Evolutionary conservation across 345 rosid species (phyloP).

Genomic region (Brassica napus): DNA sequence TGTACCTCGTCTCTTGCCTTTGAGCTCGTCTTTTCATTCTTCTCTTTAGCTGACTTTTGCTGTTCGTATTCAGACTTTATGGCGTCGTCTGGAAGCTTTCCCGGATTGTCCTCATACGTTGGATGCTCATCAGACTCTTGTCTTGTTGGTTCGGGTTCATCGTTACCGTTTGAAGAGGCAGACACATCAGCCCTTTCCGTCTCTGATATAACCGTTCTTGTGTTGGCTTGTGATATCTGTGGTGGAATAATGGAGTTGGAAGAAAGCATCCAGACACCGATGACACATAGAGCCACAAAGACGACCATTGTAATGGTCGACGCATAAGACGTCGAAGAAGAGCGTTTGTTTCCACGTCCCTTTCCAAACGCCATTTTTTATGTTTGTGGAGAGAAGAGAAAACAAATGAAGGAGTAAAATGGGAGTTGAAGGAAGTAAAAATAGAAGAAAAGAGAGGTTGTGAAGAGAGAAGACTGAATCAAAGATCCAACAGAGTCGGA

Average conservation of each 20-base stretch:
- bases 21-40: conserved; percentile 37
- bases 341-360: conserved; percentile 58
- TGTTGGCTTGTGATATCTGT: conserved; percentile 39
- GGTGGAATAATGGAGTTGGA: conserved; percentile 56
- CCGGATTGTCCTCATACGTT: conserved; percentile 75
- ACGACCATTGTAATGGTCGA: conserved; percentile 67
- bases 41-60: conserved; percentile 30
- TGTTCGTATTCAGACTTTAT: conserved; percentile 56
- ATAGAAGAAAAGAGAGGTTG: conserved; percentile 42
- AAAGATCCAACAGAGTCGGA: conserved; percentile 64
- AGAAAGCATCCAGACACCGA: conserved; percentile 87
- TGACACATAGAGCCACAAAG: conserved; percentile 65
- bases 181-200: conserved; percentile 33
- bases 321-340: conserved; percentile 52
- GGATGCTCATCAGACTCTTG: conserved; percentile 42
- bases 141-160: conserved; percentile 28
- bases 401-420: conserved; percentile 38
- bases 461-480: conserved; percentile 49
- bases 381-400: conserved; percentile 4
- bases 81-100: conserved; percentile 82
- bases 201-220: conserved; percentile 31
- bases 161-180: conserved; percentile 15
- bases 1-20: conserved; percentile 46
- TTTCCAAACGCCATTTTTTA: conserved; percentile 55
- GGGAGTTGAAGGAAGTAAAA: conserved; percentile 31